Evolutionary conservation across 2,329 filamentous ascomycete genomes (phyloP), one percentile per base, ranked within the genome.

Genomic region (Chaetomium strumarium): DNA sequence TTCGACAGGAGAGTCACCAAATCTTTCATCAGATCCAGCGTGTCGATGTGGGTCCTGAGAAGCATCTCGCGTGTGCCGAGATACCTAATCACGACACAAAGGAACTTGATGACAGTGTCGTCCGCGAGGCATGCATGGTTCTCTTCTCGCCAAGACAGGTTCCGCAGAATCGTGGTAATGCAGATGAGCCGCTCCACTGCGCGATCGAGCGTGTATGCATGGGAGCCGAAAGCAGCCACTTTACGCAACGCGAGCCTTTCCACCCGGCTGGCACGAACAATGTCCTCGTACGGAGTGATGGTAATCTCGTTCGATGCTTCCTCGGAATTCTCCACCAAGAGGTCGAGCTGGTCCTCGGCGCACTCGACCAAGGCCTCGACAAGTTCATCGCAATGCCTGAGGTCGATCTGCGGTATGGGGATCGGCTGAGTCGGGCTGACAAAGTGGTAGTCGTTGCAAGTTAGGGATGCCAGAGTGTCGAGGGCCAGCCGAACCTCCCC

Each of bases 11-110:
- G 83, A 14, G 90, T 85, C 53, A 97, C 82, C 30, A 90, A 76
- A 67, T 99, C 93, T 71, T 99, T 99, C 88, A 96, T 95, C 63
- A 97, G 92, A 68, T 99, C 93, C 59, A 96, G 75, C 0, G 88
- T 93, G 69, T 96, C 96, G 64, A 80, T 77, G 59, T 93, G 80
- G 3, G 84, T 89, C 37, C 90, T 83, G 39, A 97, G 73, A 30
- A 97, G 78, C 78, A 92, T 88, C 61, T 90, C 90, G 13, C 90
- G 85, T 4, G 91, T 96, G 30, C 92, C 93, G 13, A 97, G 77
- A 60, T 93, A 88, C 55, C 90, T 80, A 57, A 97, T 90, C 4
- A 91, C 81, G 42, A 84, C 84, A 53, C 89, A 90, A 9, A 96
- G 73, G 63, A 96, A 90, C 61, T 88, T 90, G 63, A 96, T 78